phyloP scores from a whole-genome alignment of 768 basidiomycete genomes.

The Termitomyces sp. region DNA sequence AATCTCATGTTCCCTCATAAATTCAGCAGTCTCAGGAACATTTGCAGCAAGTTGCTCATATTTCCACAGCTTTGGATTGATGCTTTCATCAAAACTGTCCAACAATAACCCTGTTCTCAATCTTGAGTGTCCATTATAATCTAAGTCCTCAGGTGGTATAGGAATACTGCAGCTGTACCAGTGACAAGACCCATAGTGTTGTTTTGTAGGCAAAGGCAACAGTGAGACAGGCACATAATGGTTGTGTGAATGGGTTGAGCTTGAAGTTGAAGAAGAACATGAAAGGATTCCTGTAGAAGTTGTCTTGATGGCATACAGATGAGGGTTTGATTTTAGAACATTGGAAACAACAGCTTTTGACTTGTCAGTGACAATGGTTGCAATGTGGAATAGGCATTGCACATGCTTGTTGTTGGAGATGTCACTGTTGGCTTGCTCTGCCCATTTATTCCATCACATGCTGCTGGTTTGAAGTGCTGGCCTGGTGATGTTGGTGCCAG shows the following conservation, averaged over 20 bases:
- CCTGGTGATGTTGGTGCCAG: no score
- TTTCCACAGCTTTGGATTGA: slow-evolving; percentile 65
- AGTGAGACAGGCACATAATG: slow-evolving; percentile 47
- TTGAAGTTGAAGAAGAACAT: slow-evolving; percentile 55
- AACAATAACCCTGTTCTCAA: slow-evolving; percentile 36
- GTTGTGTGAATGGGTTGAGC: slow-evolving; percentile 25
- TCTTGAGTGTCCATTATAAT: not conserved
- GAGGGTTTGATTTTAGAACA: slow-evolving; percentile 50
- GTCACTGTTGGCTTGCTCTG: no score
- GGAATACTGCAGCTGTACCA: slow-evolving; percentile 45
- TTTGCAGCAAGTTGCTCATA: slow-evolving; percentile 54
- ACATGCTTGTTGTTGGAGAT: no score
- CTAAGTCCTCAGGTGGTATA: slow-evolving; percentile 28
- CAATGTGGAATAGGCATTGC: slow-evolving; percentile 11
- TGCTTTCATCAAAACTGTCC: slow-evolving; percentile 22
- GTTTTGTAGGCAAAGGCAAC: slow-evolving; percentile 29
- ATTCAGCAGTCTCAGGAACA: slow-evolving; percentile 43
- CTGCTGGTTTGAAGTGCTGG: no score
- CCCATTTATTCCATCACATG: no score
- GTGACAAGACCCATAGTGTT: slow-evolving; percentile 27
- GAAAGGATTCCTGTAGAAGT: slow-evolving; percentile 70
- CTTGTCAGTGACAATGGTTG: slow-evolving; percentile 14
- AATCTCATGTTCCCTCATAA: slow-evolving; percentile 46
- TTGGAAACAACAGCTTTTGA: slow-evolving; percentile 1
- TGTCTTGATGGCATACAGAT: slow-evolving; percentile 81